phyloP scores from a whole-genome alignment of 306 rosid genomes.

The Cucurbita pepo region DNA sequence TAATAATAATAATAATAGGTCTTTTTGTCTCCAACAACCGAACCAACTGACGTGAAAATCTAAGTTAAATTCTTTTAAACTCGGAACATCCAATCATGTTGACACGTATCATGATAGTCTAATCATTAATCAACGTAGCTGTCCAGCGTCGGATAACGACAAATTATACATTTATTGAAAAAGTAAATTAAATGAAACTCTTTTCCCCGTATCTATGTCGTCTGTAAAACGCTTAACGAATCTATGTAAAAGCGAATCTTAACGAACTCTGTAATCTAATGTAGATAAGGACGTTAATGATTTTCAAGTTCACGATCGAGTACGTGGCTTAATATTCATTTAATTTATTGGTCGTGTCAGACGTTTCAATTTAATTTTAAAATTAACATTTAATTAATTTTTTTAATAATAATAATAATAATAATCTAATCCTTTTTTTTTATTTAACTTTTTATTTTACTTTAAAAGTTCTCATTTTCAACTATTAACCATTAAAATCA shows the following conservation, averaged over 20 bases:
- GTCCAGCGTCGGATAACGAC: background rate
- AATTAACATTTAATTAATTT: too few species aligned
- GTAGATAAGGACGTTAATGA: background rate
- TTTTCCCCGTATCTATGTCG: background rate
- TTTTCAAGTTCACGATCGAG: background rate
- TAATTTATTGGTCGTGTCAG: too few species aligned
- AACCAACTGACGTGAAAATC: background rate
- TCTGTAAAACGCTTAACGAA: too few species aligned
- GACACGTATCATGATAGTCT: too few species aligned
- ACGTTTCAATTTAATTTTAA: too few species aligned
- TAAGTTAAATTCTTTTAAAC: background rate
- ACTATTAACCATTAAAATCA: too few species aligned
- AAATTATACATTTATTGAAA: background rate
- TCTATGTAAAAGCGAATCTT: background rate
- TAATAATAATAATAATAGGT: too few species aligned
- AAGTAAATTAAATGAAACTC: background rate
- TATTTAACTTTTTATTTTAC: too few species aligned
- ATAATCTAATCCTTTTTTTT: too few species aligned
- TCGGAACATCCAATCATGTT: background rate
- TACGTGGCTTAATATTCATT: background rate
- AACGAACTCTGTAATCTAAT: background rate
- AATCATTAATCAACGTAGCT: background rate
- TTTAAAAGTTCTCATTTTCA: too few species aligned
- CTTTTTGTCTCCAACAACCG: too few species aligned
- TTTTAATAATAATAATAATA: too few species aligned